Conservation (phyloP, 2,329 filamentous ascomycete genomes). For the Beauveria medogensis region DNA sequence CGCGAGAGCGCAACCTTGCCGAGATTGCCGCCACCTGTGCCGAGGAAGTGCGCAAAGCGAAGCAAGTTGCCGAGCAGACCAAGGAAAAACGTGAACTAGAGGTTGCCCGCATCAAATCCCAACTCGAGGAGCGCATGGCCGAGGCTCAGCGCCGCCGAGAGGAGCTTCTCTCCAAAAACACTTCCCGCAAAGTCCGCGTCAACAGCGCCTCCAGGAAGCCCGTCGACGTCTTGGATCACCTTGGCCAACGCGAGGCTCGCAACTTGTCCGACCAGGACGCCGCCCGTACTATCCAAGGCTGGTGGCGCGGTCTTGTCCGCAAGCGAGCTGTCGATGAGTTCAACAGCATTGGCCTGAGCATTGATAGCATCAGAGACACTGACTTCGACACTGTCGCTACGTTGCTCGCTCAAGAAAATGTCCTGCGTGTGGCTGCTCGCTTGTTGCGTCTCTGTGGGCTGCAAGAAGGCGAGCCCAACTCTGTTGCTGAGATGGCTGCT, state of each 20-base stretch:
- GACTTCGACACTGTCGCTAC: constrained; percentile 68
- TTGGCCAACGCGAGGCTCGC: constrained; percentile 37
- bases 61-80: constrained; percentile 73
- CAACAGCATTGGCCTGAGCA: constrained; percentile 55
- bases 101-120: constrained; percentile 56
- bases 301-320: constrained; percentile 56
- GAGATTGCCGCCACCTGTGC: constrained; percentile 76
- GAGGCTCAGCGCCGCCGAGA: constrained; percentile 67
- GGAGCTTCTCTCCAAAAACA: constrained; percentile 50
- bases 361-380: constrained; percentile 61
- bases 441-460: constrained; percentile 64
- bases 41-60: constrained; percentile 74
- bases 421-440: constrained; percentile 57
- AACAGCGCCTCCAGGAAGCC: constrained; percentile 47
- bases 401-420: constrained; percentile 57
- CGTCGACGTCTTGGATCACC: constrained; percentile 38
- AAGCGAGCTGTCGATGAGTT: constrained; percentile 58
- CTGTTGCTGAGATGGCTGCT: constrained; percentile 59
- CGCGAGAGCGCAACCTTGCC: constrained; percentile 70
- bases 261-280: constrained; percentile 52
- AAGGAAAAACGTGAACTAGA: constrained; percentile 74
- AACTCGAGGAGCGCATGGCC: constrained; percentile 73
- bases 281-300: constrained; percentile 57
- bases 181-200: constrained; percentile 43
- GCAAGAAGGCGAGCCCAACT: constrained; percentile 54